These are phyloP conservation scores for Petunia axillaris DNA, from an alignment of 257 asterid genomes.

Conservation along the genomic window DNA sequence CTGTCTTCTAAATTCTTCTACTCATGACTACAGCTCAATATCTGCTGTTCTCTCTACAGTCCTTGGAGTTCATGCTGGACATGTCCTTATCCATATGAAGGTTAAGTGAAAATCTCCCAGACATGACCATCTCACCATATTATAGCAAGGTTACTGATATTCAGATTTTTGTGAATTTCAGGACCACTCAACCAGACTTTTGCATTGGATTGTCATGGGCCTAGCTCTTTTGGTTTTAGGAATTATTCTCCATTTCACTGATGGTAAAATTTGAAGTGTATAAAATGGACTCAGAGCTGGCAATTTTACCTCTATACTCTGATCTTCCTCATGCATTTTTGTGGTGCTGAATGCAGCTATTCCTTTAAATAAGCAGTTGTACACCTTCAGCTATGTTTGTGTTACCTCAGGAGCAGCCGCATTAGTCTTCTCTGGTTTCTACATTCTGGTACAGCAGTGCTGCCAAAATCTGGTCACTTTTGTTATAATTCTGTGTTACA, in stretches of 20 bases:
- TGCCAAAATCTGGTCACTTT: neutral
- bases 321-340: neutral
- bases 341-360: constrained; percentile 50
- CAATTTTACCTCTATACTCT: neutral
- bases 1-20: neutral
- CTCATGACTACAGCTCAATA: constrained; percentile 62
- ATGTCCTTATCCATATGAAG: constrained; percentile 67
- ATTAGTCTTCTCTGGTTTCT: constrained; percentile 62
- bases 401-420: constrained; percentile 81
- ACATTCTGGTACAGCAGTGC: constrained; percentile 51
- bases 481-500: neutral
- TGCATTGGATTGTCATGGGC: constrained; percentile 64
- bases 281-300: neutral
- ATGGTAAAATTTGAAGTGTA: constrained; percentile 44
- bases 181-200: constrained; percentile 68
- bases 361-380: constrained; percentile 76
- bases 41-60: constrained; percentile 74
- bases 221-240: constrained; percentile 57
- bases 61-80: constrained; percentile 76
- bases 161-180: constrained; percentile 29
- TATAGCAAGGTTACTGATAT: neutral
- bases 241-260: constrained; percentile 60
- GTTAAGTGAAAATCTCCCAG: constrained; percentile 32
- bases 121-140: neutral
- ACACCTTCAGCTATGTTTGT: constrained; percentile 74